These are phyloP conservation scores for Omphalea diandra DNA, from an alignment of 441 rosid genomes.

Conservation along the genomic window DNA sequence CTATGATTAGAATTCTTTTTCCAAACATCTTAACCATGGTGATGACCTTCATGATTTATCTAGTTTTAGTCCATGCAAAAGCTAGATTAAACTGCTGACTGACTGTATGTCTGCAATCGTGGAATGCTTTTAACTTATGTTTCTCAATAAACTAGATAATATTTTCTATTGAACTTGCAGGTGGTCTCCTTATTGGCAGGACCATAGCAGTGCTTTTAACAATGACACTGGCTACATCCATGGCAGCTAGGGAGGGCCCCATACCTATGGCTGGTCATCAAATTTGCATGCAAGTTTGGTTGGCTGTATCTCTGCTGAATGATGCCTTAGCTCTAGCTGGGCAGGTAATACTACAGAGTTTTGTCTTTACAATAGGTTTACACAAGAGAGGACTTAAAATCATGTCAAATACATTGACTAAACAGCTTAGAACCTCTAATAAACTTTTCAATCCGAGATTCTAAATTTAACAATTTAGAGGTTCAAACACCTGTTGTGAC, in stretches of 20 bases:
- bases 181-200: slow-evolving; percentile 92
- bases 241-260: slow-evolving; percentile 89
- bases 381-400: not conserved
- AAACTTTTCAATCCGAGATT: not conserved
- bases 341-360: slow-evolving; percentile 50
- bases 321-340: slow-evolving; percentile 98
- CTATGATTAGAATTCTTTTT: not conserved
- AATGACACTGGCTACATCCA: slow-evolving; percentile 80
- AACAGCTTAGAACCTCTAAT: not conserved
- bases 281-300: slow-evolving; percentile 87
- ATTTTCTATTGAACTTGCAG: slow-evolving; percentile 36
- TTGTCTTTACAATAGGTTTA: slow-evolving; percentile 13
- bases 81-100: not conserved
- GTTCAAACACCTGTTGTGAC: not conserved
- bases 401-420: not conserved
- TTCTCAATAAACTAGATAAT: slow-evolving; percentile 6
- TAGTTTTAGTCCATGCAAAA: not conserved
- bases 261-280: slow-evolving; percentile 95
- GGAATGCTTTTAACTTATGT: not conserved
- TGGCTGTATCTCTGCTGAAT: slow-evolving; percentile 85
- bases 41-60: not conserved
- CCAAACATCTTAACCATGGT: slow-evolving; percentile 6
- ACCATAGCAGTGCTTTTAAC: slow-evolving; percentile 78
- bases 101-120: not conserved
- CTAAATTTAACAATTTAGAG: not conserved